Base-by-base conservation (phyloP, 352 stramenopile genomes). In the Phytophthora crassamura region DNA sequence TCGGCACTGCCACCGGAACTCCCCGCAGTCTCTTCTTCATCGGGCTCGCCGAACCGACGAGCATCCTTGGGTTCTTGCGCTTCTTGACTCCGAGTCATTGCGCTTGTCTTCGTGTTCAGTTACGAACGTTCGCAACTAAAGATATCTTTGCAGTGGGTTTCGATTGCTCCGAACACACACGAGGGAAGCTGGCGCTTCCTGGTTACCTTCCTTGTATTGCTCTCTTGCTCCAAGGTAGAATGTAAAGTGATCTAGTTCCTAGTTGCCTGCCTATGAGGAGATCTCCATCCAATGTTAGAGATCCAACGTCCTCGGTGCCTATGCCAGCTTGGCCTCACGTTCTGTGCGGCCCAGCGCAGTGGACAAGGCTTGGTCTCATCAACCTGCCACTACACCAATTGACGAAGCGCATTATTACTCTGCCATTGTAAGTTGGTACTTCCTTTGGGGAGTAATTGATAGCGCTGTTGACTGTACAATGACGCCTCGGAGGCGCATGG, bases 71-170 rank as follows among this genome's bases (percentile, higher is more conserved):
- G 28, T 20, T 48, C n/a, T 41, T 55, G 22, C 22, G n/a, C n/a
- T 28, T 28, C 22, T 28, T 55, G 15, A 25, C 32, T 40, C 45
- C 18, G 14, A 14, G 25, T 47, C 34, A 55, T 49, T 4, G 22
- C 22, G n/a, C 4, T 55, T 48, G 55, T 57, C 39, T 56, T 49
- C 22, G 45, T 45, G 22, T 52, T 52, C 56, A 51, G 46, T 64
- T 49, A 49, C 56, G 48, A 64, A 28, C 56, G n/a, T 57, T 64
- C 40, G 43, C 55, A 55, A 64, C 45, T 64, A 55, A 50, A 64
- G 35, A 64, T 42, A 56, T 56, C 36, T 64, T 66, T 64, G 56
- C 57, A 64, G 42, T 62, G 54, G 54, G 34, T 54, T 43, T 54
- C 33, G 41, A 47, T 40, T 38, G 42, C 48, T 25, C 48, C 34